Evolutionary conservation across 306 rosid genomes (phyloP).

Genomic region (Cucurbita moschata): DNA sequence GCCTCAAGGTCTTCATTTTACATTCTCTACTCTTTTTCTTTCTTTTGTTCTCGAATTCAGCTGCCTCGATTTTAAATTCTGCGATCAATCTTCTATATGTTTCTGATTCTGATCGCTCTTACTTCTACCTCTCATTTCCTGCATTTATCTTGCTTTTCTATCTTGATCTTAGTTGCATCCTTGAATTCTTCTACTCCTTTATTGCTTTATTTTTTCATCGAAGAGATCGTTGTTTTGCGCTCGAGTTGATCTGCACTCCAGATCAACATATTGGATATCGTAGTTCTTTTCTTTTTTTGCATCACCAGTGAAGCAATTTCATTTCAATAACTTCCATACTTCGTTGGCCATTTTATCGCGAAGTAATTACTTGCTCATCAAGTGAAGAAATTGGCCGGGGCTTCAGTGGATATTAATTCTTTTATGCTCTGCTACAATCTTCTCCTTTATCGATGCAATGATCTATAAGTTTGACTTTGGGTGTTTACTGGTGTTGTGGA

Average conservation of each 20-base stretch:
- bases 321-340: neutral
- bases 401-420: neutral
- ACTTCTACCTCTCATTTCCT: neutral
- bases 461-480: neutral
- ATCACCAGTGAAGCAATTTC: neutral
- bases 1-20: constrained; percentile 58
- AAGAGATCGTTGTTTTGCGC: neutral
- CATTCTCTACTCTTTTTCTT: neutral
- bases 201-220: neutral
- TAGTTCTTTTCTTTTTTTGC: no score
- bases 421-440: neutral
- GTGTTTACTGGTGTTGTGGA: neutral
- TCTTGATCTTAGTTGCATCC: neutral
- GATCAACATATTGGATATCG: neutral
- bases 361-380: neutral
- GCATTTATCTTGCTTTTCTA: neutral
- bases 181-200: neutral
- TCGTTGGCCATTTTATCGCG: no score
- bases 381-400: neutral
- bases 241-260: neutral
- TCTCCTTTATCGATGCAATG: neutral
- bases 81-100: neutral
- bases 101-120: neutral
- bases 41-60: neutral
- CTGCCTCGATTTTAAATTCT: neutral